A percentile compares a stretch with the other conserved stretches of the same genome.
These are phyloP conservation scores for Vaccinium macrocarpon DNA, from an alignment of 148 eudicot species.

Conservation along the genomic window DNA sequence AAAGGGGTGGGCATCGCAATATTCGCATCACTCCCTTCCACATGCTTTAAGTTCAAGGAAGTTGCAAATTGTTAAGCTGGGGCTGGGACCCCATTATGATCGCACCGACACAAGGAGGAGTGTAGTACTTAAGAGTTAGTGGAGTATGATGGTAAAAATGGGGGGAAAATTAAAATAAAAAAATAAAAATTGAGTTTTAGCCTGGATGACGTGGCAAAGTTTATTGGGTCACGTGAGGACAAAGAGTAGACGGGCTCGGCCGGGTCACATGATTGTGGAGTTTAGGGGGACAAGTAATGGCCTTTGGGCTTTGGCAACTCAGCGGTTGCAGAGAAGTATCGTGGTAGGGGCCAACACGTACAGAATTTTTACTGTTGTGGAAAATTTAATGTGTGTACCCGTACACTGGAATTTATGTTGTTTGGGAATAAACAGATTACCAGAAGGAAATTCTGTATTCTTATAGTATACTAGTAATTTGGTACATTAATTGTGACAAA, in stretches of 20 bases:
- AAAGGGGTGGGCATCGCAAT: no score
- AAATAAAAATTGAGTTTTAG: neutral
- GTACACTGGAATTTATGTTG: no score
- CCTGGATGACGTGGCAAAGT: neutral
- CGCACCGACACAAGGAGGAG: slow-evolving; percentile 24
- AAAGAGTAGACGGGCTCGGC: neutral
- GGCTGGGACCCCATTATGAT: neutral
- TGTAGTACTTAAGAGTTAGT: no score
- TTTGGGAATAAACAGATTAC: no score
- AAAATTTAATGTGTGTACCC: no score
- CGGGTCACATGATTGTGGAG: neutral
- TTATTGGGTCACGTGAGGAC: slow-evolving; percentile 6
- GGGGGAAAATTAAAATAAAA: neutral
- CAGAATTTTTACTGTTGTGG: no score
- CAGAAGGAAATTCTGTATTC: no score
- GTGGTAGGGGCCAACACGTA: slow-evolving; percentile 13
- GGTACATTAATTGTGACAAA: no score
- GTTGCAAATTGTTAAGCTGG: neutral
- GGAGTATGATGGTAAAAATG: neutral
- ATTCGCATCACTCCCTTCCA: neutral
- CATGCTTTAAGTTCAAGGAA: neutral
- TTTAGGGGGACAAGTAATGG: neutral
- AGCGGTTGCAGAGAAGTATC: slow-evolving; percentile 15
- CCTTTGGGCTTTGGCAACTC: slow-evolving; percentile 9
- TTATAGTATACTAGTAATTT: no score